phyloP scores from a whole-genome alignment of 306 rosid species.

The Sindora glabra region DNA sequence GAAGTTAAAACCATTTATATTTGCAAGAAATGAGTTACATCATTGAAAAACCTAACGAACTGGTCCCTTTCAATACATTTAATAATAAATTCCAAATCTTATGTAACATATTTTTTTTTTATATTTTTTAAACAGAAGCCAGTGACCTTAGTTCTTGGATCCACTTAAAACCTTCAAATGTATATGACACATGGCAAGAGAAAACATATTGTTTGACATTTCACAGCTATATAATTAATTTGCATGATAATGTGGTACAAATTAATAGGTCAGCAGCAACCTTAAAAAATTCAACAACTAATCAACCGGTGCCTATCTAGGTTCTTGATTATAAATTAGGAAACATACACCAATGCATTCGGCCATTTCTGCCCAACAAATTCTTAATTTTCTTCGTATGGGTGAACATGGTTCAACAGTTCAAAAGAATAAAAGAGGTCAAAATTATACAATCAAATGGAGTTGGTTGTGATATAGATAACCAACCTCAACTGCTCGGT shows the following conservation, averaged over 20 bases:
- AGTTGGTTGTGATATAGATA: constrained; percentile 57
- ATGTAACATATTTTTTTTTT: too few species aligned
- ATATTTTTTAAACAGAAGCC: background rate
- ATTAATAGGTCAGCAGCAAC: too few species aligned
- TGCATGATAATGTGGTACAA: too few species aligned
- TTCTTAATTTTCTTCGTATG: constrained; percentile 8
- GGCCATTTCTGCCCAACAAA: background rate
- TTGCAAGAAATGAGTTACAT: background rate
- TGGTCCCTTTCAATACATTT: background rate
- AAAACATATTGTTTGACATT: too few species aligned
- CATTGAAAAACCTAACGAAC: background rate
- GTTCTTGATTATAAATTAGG: too few species aligned
- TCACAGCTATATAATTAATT: too few species aligned
- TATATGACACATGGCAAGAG: background rate
- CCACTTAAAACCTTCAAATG: background rate
- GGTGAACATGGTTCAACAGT: constrained; percentile 12
- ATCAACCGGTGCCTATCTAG: too few species aligned
- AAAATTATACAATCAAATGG: constrained; percentile 42
- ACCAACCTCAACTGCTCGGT: constrained; percentile 75
- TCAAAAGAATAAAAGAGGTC: constrained; percentile 12
- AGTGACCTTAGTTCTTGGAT: background rate
- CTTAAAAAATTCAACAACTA: too few species aligned
- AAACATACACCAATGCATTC: background rate
- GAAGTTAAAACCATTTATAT: too few species aligned
- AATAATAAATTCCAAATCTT: too few species aligned